These are phyloP conservation scores for Sclerotinia glacialis DNA, from an alignment of 2,329 filamentous ascomycete species.

Conservation along the genomic window DNA sequence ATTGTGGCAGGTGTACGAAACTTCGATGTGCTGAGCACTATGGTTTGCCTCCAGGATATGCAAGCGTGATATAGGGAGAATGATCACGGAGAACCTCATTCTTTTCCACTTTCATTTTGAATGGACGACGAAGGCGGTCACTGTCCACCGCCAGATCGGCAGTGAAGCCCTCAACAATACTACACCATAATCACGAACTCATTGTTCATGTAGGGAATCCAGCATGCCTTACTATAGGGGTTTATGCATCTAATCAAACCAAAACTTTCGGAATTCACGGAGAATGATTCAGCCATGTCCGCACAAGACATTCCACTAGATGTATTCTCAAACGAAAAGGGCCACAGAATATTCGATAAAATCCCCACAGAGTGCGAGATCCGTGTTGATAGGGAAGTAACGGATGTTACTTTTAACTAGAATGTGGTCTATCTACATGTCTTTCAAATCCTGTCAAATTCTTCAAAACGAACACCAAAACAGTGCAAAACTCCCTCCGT, in stretches of 20 bases:
- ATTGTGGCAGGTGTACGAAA: not conserved
- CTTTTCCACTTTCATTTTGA: not conserved
- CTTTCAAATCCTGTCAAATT: not conserved
- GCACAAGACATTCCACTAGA: too few relatives aligned
- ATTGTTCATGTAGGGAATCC: not conserved
- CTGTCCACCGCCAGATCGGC: not conserved
- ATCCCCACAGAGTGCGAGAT: not conserved
- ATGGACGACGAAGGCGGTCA: not conserved
- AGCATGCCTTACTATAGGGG: not conserved
- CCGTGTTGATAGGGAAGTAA: not conserved
- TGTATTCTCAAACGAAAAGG: not conserved
- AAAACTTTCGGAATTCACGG: too few relatives aligned
- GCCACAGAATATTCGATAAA: not conserved
- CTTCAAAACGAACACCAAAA: not conserved
- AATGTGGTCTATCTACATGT: not conserved
- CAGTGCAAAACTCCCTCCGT: too few relatives aligned
- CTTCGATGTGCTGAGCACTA: not conserved
- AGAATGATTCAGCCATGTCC: not conserved
- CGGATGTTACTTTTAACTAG: not conserved
- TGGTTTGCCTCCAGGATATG: slow-evolving; percentile 1
- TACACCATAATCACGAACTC: not conserved
- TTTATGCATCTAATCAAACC: not conserved
- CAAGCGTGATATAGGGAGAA: not conserved
- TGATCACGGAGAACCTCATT: too few relatives aligned
- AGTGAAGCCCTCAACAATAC: not conserved